Evolutionary conservation across 2,329 filamentous ascomycete species (phyloP).

Genomic region (Balansia obtecta): DNA sequence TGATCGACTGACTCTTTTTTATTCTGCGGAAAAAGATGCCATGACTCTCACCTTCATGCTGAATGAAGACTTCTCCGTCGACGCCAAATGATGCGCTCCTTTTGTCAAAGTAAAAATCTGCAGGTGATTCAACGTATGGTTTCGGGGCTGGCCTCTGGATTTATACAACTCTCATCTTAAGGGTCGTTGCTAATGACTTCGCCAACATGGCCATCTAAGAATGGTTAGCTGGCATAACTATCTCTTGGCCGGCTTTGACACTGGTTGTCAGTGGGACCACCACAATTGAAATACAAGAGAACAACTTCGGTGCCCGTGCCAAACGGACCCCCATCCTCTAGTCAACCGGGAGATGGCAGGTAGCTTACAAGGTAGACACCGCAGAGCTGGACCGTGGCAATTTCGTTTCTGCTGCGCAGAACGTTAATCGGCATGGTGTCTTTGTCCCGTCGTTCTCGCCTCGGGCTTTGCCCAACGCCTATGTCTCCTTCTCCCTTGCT

Average conservation of each 20-base stretch:
- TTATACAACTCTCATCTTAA: conserved; percentile 7
- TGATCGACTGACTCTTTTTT: background rate
- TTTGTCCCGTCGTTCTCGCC: conserved; percentile 4
- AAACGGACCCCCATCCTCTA: background rate
- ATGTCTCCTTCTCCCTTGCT: background rate
- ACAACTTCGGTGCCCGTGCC: conserved; percentile 5
- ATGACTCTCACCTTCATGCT: conserved; percentile 20
- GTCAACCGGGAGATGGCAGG: conserved; percentile 16
- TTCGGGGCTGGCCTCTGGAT: conserved; percentile 18
- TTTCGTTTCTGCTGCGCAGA: conserved; percentile 20
- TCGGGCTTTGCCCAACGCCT: background rate
- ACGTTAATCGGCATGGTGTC: background rate
- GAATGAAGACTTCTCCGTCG: conserved; percentile 15
- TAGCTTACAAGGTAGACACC: conserved; percentile 14
- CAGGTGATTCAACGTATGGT: background rate
- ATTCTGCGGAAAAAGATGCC: conserved; percentile 16
- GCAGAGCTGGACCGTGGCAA: conserved; percentile 16
- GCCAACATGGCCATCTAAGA: conserved; percentile 22
- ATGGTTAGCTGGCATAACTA: conserved; percentile 25
- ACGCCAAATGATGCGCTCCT: conserved; percentile 16
- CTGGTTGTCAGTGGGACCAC: conserved; percentile 31
- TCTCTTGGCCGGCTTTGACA: conserved; percentile 23
- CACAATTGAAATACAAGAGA: conserved; percentile 3
- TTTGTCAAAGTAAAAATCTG: background rate
- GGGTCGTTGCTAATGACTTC: conserved; percentile 17